phyloP scores from a whole-genome alignment of 108 stramenopile species.

The Stephanodiscus minutulus region DNA sequence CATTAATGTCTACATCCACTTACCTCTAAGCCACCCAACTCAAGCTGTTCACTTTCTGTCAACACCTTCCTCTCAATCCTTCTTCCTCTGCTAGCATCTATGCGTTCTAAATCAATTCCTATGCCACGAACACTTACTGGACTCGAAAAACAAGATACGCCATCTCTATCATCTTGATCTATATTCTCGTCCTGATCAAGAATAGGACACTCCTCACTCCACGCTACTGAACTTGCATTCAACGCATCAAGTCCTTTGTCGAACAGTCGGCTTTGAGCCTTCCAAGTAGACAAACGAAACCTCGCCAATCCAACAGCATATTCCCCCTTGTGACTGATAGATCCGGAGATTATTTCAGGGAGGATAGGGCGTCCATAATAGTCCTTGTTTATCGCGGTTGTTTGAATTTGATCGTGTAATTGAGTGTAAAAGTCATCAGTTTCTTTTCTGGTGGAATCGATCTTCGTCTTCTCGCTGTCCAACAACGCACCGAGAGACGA shows the following conservation, averaged over 20 bases:
- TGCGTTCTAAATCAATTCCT: conserved; percentile 79
- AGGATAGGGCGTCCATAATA: conserved; percentile 68
- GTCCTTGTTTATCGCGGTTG: conserved; percentile 66
- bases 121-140: conserved; percentile 30
- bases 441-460: background rate
- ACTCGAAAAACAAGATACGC: background rate
- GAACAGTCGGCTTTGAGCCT: background rate
- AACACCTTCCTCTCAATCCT: conserved; percentile 67
- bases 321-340: conserved; percentile 77
- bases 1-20: background rate
- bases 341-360: conserved; percentile 57
- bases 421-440: background rate
- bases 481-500: conserved; percentile 46
- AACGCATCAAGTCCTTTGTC: conserved; percentile 49
- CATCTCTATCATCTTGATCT: background rate
- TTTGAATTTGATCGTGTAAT: conserved; percentile 23
- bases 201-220: conserved; percentile 38
- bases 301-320: conserved; percentile 44
- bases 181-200: conserved; percentile 12
- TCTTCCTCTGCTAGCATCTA: conserved; percentile 44
- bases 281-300: conserved; percentile 14
- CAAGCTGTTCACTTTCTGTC: conserved; percentile 58
- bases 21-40: conserved; percentile 61
- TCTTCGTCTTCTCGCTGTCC: conserved; percentile 1
- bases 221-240: conserved; percentile 20